Evolutionary conservation across 352 stramenopile genomes (phyloP), one percentile per base, ranked within the genome.

Genomic region (Globisporangium echinulatum): DNA sequence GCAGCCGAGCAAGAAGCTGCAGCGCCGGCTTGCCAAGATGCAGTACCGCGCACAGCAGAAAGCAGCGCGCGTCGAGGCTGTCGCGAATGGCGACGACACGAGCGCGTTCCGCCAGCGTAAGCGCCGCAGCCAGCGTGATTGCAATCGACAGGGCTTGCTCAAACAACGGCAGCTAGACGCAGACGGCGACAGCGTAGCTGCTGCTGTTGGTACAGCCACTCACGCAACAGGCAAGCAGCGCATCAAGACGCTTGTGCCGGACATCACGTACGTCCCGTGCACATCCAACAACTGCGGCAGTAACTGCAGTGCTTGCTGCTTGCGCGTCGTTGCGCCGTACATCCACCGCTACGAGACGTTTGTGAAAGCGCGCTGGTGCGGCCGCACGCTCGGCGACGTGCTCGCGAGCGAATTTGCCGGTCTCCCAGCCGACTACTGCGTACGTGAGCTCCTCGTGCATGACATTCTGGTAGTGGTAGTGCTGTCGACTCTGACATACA

Each of bases 321-420:
- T 77, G n/a, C 79, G 79, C 37, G 65, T 59, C 46, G 72, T 95
- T 54, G 72, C 67, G n/a, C 88, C 95, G 1, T 98, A 98, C 66
- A 68, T 92, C 25, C 97, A 96, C 67, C 82, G 84, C 48, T 98
- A 97, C 80, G 61, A 78, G 49, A 93, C 89, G 17, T 92, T 89
- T 66, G 86, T 80, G 54, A 98, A 98, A 70, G 68, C 77, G 52
- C 83, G 94, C 42, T 98, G 94, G 95, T 68, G 90, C 37, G 87
- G 79, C 17, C 74, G 80, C 15, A 76, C 72, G 47, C 61, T 98
- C 44, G 51, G 88, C 7, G 87, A 98, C 57, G 69, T 98, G 4
- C 98, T 93, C 66, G 52, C 54, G 10, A 58, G 43, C 25, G 79
- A 90, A 38, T 90, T 90, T 60, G 71, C 66, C 19, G 68, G 68